Evolutionary conservation across 441 rosid species (phyloP).

Genomic region (Gossypium aridum): DNA sequence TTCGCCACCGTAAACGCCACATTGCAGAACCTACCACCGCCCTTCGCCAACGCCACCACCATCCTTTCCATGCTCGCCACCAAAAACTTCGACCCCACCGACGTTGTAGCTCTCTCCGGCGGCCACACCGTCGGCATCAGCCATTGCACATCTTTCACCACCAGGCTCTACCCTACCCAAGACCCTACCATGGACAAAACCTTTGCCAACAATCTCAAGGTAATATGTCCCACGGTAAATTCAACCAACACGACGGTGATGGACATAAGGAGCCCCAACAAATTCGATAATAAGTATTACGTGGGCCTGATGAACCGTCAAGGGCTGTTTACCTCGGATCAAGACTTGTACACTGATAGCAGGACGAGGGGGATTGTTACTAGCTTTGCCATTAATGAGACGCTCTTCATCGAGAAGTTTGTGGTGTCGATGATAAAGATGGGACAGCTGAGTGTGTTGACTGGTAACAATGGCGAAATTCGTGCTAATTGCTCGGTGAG

Average conservation of each 20-base stretch:
- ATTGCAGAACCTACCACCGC: conserved; percentile 53
- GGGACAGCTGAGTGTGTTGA: conserved; percentile 59
- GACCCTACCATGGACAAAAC: conserved; percentile 49
- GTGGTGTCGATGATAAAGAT: conserved; percentile 54
- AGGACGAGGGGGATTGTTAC: conserved; percentile 57
- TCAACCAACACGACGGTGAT: conserved; percentile 36
- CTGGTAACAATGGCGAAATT: conserved; percentile 58
- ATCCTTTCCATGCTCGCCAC: conserved; percentile 36
- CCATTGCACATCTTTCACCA: conserved; percentile 41
- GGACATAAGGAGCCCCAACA: conserved; percentile 61
- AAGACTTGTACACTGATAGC: conserved; percentile 56
- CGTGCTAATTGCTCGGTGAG: conserved; percentile 62
- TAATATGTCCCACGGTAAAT: conserved; percentile 42
- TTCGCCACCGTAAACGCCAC: conserved; percentile 43
- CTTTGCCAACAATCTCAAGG: conserved; percentile 54
- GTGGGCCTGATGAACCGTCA: conserved; percentile 76
- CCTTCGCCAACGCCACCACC: conserved; percentile 27
- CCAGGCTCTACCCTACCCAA: conserved; percentile 44
- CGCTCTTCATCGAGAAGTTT: conserved; percentile 59
- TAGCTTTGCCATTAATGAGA: conserved; percentile 50
- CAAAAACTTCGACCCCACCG: conserved; percentile 49
- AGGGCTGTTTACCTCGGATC: conserved; percentile 84
- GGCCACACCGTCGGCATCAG: conserved; percentile 51
- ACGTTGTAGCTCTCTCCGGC: conserved; percentile 60
- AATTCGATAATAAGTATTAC: conserved; percentile 76